phyloP scores from a whole-genome alignment of 2,329 filamentous ascomycete species.

The Fusarium liriodendri region DNA sequence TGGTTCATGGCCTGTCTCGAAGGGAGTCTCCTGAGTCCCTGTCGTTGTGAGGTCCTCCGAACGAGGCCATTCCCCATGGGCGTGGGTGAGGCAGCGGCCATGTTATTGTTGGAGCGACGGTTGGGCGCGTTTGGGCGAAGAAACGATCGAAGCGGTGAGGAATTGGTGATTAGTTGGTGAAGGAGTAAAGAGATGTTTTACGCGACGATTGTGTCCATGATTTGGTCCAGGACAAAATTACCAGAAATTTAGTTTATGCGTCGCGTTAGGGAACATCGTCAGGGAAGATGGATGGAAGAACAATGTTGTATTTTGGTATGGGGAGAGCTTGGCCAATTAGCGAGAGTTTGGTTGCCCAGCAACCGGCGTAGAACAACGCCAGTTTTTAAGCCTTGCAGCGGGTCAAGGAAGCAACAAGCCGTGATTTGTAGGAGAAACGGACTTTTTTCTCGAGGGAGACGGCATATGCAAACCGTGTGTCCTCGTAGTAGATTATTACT shows the following conservation, averaged over 20 bases:
- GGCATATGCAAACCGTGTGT: background rate
- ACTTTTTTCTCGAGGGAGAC: background rate
- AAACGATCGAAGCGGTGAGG: constrained; percentile 25
- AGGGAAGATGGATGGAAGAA: constrained; percentile 36
- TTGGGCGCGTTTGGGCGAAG: constrained; percentile 33
- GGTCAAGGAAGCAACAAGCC: background rate
- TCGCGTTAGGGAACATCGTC: constrained; percentile 46
- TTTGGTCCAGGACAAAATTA: constrained; percentile 47
- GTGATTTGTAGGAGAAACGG: background rate
- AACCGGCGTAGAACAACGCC: constrained; percentile 36
- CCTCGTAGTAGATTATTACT: background rate
- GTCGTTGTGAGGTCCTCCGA: constrained; percentile 67
- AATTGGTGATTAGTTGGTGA: constrained; percentile 30
- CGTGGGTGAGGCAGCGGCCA: constrained; percentile 67
- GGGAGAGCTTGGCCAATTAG: constrained; percentile 46
- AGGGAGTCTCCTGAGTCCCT: constrained; percentile 62
- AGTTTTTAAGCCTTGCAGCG: constrained; percentile 9
- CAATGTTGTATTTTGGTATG: constrained; percentile 44
- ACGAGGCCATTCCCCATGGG: constrained; percentile 63
- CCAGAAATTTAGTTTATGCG: constrained; percentile 51
- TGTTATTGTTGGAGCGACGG: constrained; percentile 45
- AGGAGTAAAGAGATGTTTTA: constrained; percentile 51
- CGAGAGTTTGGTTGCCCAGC: constrained; percentile 45
- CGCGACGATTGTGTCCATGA: constrained; percentile 55
- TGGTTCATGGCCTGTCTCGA: constrained; percentile 59